phyloP scores from a whole-genome alignment of 345 rosid genomes.

The Combretum micranthum region DNA sequence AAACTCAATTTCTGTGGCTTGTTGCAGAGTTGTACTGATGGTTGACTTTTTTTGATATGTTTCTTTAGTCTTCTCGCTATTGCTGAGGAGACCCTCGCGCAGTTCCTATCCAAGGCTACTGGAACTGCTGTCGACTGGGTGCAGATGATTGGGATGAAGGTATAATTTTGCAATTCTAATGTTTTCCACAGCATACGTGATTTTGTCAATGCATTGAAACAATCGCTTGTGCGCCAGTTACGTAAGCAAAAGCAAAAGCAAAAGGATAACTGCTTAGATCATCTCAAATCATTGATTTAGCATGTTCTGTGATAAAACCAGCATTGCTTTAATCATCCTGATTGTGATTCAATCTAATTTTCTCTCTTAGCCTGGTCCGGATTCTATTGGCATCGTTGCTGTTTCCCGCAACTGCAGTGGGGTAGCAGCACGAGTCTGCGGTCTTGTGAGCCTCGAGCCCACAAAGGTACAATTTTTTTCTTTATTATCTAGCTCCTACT shows the following conservation, averaged over 20 bases:
- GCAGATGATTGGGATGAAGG: conserved; percentile 99
- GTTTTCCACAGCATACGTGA: neutral
- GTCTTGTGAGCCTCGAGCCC: conserved; percentile 99
- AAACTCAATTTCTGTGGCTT: neutral
- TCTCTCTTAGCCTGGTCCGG: conserved; percentile 94
- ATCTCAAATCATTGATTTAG: too few species aligned
- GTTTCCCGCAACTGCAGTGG: conserved; percentile 96
- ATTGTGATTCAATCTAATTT: neutral
- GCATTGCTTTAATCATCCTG: too few species aligned
- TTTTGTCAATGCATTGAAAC: neutral
- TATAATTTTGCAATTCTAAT: conserved; percentile 9
- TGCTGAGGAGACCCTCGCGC: conserved; percentile 94
- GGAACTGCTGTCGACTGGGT: conserved; percentile 99
- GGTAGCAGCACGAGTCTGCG: conserved; percentile 99
- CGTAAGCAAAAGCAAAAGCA: neutral
- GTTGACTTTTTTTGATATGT: neutral
- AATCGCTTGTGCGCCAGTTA: neutral
- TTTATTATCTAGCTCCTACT: neutral
- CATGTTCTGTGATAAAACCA: too few species aligned
- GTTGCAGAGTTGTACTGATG: neutral
- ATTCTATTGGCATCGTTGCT: conserved; percentile 99
- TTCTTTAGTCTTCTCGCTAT: conserved; percentile 66
- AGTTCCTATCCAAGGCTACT: conserved; percentile 93
- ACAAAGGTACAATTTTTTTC: conserved; percentile 47
- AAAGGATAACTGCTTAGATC: neutral